These are phyloP conservation scores for Pestalotiopsis sp. DNA, from an alignment of 2,329 filamentous ascomycete species.

Conservation along the genomic window DNA sequence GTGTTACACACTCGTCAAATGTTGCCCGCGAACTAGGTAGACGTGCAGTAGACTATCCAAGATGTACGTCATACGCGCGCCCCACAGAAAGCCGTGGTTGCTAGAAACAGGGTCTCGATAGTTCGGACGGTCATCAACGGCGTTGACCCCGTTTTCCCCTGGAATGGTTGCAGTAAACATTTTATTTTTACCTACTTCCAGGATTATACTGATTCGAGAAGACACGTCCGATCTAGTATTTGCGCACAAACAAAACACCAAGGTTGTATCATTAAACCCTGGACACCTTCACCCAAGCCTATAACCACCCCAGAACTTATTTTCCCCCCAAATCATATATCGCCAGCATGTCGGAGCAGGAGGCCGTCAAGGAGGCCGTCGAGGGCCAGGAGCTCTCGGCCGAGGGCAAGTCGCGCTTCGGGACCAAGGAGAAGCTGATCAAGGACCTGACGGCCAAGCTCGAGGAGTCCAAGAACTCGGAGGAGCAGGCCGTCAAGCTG, in stretches of 20 bases:
- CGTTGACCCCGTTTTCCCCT: not conserved
- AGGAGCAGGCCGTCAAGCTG: conserved; percentile 28
- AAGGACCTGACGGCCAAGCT: conserved; percentile 31
- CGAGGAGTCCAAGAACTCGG: conserved; percentile 31
- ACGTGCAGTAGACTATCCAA: not conserved
- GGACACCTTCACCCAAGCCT: not conserved
- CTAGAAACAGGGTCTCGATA: conserved; percentile 10
- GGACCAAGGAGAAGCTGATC: conserved; percentile 25
- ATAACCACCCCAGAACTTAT: not conserved
- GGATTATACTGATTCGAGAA: not conserved
- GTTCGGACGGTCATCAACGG: not conserved
- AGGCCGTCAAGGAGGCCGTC: not conserved
- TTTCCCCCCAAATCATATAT: not conserved
- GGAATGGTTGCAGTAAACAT: not conserved
- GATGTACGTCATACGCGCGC: conserved; percentile 12
- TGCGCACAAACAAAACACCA: not conserved
- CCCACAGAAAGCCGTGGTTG: not conserved
- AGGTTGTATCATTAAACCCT: not conserved
- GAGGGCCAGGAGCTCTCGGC: conserved; percentile 2
- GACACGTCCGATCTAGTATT: not conserved
- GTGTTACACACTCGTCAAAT: not conserved
- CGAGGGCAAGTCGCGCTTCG: conserved; percentile 2
- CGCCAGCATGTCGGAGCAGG: conserved; percentile 1
- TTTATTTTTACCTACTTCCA: not conserved
- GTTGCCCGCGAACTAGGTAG: not conserved